Conservation (phyloP, 139 green algal species). For the Eudorina sp. region DNA sequence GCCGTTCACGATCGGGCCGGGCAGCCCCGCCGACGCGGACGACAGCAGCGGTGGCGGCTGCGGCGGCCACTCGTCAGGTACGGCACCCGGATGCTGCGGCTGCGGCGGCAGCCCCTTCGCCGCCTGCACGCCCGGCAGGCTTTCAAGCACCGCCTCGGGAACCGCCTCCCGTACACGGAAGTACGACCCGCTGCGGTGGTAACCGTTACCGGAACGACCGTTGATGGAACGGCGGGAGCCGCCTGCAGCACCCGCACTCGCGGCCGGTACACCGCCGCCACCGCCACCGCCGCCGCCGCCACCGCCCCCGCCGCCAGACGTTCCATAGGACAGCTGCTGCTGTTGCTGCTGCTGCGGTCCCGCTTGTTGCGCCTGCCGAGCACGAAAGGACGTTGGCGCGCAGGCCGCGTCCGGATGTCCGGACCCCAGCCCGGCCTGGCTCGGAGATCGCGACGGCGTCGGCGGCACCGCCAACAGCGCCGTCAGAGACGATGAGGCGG, state of each 20-base stretch:
- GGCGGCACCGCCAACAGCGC: slow-evolving; percentile 10
- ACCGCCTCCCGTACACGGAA: slow-evolving; percentile 38
- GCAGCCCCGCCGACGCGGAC: not conserved
- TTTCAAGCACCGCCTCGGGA: slow-evolving; percentile 24
- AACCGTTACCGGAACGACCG: not conserved
- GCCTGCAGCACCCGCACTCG: too few relatives aligned
- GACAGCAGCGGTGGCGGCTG: not conserved
- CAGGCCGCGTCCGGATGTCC: not conserved
- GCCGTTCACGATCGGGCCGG: not conserved
- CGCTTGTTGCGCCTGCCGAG: not conserved
- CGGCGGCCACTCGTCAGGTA: slow-evolving; percentile 15
- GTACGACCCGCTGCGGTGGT: slow-evolving; percentile 35
- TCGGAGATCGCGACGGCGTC: not conserved
- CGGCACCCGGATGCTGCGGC: slow-evolving; percentile 18
- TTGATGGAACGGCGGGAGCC: not conserved
- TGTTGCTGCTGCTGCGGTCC: slow-evolving; percentile 1
- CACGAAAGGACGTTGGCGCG: not conserved
- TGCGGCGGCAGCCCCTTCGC: not conserved
- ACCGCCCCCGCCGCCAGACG: not conserved
- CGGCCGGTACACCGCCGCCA: not conserved
- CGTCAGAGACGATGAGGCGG: not conserved
- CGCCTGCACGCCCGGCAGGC: not conserved
- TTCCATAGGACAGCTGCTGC: not conserved
- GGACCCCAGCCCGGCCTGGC: not conserved
- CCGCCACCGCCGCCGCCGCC: not conserved